Conservation (phyloP, 192 early-diverging fungal species). For the Backusella mclennaniae region DNA sequence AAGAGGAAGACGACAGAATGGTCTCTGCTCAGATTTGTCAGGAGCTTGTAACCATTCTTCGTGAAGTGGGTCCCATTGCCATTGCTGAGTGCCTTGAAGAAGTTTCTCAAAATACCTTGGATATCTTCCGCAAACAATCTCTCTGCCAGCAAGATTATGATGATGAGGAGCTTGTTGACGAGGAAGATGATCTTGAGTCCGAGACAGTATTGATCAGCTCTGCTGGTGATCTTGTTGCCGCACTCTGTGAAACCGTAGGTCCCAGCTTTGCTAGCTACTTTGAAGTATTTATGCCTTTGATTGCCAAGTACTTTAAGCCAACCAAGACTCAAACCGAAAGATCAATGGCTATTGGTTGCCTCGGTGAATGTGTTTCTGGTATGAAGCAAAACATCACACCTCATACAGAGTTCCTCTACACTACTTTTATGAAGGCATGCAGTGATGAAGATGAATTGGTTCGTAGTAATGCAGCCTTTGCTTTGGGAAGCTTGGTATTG, state of each 20-base stretch:
- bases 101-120: conserved; percentile 37
- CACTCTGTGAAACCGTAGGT: conserved; percentile 70
- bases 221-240: conserved; percentile 80
- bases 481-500: conserved; percentile 68
- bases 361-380: conserved; percentile 75
- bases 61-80: conserved; percentile 69
- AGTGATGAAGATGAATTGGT: conserved; percentile 79
- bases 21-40: conserved; percentile 79
- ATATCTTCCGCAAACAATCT: conserved; percentile 70
- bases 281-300: conserved; percentile 76
- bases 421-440: conserved; percentile 68
- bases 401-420: conserved; percentile 63
- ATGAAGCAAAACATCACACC: conserved; percentile 56
- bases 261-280: conserved; percentile 71
- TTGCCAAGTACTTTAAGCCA: conserved; percentile 77
- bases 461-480: conserved; percentile 82
- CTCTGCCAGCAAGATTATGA: conserved; percentile 70
- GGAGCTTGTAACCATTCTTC: conserved; percentile 67
- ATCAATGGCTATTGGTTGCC: conserved; percentile 85
- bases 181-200: conserved; percentile 83
- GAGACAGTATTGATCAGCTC: conserved; percentile 78
- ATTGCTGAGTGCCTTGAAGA: conserved; percentile 47
- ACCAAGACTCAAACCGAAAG: conserved; percentile 69
- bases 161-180: conserved; percentile 59
- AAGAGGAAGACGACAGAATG: conserved; percentile 78